Evolutionary conservation across 106 monocot species (phyloP).

Genomic region (Dioscorea alata): DNA sequence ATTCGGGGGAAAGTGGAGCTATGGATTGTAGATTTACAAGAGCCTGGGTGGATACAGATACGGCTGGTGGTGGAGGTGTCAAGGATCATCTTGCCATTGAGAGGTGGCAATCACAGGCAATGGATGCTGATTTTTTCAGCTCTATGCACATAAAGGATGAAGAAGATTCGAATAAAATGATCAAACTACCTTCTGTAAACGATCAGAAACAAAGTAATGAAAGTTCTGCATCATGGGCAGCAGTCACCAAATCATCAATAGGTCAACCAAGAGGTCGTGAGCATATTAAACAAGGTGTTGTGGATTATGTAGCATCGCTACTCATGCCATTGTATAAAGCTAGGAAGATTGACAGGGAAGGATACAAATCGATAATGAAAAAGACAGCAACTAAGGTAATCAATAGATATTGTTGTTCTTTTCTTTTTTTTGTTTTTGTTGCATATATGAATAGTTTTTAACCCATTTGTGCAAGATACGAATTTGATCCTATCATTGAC

Average conservation of each 20-base stretch:
- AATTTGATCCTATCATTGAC: too few species aligned
- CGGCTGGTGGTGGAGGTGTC: conserved; percentile 59
- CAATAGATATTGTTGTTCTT: conserved; percentile 1
- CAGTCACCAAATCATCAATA: conserved; percentile 43
- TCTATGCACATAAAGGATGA: conserved; percentile 48
- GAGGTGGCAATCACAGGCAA: conserved; percentile 95
- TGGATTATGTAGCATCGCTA: conserved; percentile 82
- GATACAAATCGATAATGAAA: conserved; percentile 92
- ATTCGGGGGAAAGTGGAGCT: conserved; percentile 61
- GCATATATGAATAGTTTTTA: neutral
- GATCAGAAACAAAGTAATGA: conserved; percentile 23
- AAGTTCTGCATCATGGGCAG: conserved; percentile 51
- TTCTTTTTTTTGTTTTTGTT: neutral
- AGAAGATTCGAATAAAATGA: conserved; percentile 43
- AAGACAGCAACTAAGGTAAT: conserved; percentile 90
- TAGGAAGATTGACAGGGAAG: conserved; percentile 82
- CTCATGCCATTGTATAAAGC: conserved; percentile 94
- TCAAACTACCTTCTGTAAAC: conserved; percentile 7
- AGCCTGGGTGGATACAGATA: conserved; percentile 96
- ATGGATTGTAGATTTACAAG: conserved; percentile 60
- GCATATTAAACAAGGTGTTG: conserved; percentile 77
- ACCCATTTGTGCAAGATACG: too few species aligned
- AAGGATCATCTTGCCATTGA: conserved; percentile 91
- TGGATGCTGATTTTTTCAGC: conserved; percentile 79
- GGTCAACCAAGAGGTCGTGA: conserved; percentile 54